phyloP scores from a whole-genome alignment of 208 protist genomes.

The Herpetomonas tarakana region DNA sequence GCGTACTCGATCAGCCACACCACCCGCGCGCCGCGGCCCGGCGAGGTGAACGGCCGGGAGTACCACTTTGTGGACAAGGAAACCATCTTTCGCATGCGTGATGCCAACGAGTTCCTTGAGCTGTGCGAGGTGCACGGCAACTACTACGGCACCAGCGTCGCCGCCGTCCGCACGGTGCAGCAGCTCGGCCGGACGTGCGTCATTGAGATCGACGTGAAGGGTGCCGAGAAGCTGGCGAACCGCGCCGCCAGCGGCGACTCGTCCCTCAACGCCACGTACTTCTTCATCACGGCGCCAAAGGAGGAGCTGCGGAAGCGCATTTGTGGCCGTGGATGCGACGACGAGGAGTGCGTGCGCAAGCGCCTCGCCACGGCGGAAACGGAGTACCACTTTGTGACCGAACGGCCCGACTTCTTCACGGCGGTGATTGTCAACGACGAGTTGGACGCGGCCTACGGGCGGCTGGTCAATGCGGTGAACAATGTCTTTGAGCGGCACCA shows the following conservation, averaged over 20 bases:
- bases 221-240: constrained; percentile 64
- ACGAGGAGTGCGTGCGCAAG: constrained; percentile 63
- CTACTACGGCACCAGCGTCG: constrained; percentile 93
- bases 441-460: constrained; percentile 60
- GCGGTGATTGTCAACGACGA: constrained; percentile 71
- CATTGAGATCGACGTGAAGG: constrained; percentile 93
- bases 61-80: constrained; percentile 88
- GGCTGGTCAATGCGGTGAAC: constrained; percentile 50
- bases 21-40: constrained; percentile 76
- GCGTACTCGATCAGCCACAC: constrained; percentile 94
- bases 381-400: constrained; percentile 74
- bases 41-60: constrained; percentile 87
- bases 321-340: constrained; percentile 62
- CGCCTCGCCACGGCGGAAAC: constrained; percentile 71
- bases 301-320: constrained; percentile 82
- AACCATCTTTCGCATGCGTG: constrained; percentile 64
- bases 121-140: constrained; percentile 93
- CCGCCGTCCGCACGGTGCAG: constrained; percentile 72
- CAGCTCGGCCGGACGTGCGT: constrained; percentile 73
- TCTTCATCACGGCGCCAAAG: constrained; percentile 83
- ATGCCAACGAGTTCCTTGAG: constrained; percentile 88
- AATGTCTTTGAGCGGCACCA: constrained; percentile 42
- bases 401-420: constrained; percentile 68
- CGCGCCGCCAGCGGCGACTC: constrained; percentile 22
- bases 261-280: constrained; percentile 44